Percentiles rank a stretch among this genome's conserved stretches.
Evolutionary conservation across 208 protist genomes (phyloP).

Genomic region (Trypanosoma brucei): DNA sequence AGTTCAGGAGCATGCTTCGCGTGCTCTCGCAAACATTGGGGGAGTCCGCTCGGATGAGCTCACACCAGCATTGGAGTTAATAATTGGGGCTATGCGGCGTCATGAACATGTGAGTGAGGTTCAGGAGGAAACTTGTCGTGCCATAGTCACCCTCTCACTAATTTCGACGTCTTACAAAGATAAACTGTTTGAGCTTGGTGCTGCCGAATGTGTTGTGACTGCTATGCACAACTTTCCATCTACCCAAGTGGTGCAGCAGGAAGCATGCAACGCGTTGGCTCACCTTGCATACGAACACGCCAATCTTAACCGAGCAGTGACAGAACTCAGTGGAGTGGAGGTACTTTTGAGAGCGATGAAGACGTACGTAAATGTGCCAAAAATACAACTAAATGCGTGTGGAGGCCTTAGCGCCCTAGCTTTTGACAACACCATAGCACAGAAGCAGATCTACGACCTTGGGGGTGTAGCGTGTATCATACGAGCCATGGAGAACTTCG

Average conservation of each 20-base stretch:
- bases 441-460: conserved; percentile 88
- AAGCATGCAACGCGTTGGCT: conserved; percentile 88
- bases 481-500: conserved; percentile 82
- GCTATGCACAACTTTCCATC: conserved; percentile 76
- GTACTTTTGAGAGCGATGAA: conserved; percentile 78
- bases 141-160: conserved; percentile 85
- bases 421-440: conserved; percentile 87
- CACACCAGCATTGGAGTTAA: conserved; percentile 63
- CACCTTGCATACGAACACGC: conserved; percentile 89
- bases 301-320: conserved; percentile 76
- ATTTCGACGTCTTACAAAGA: conserved; percentile 82
- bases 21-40: conserved; percentile 85
- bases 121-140: conserved; percentile 88
- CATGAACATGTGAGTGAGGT: conserved; percentile 76
- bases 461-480: conserved; percentile 86
- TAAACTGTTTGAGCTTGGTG: conserved; percentile 67
- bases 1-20: conserved; percentile 88
- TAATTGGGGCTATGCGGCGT: conserved; percentile 76
- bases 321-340: conserved; percentile 65
- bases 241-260: conserved; percentile 81
- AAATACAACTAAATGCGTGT: conserved; percentile 89
- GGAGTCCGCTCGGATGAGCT: conserved; percentile 52
- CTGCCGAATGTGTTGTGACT: conserved; percentile 60
- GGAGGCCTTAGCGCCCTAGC: conserved; percentile 87
- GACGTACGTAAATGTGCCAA: conserved; percentile 61